phyloP scores from a whole-genome alignment of 148 eudicot genomes.

The Chenopodium formosanum region DNA sequence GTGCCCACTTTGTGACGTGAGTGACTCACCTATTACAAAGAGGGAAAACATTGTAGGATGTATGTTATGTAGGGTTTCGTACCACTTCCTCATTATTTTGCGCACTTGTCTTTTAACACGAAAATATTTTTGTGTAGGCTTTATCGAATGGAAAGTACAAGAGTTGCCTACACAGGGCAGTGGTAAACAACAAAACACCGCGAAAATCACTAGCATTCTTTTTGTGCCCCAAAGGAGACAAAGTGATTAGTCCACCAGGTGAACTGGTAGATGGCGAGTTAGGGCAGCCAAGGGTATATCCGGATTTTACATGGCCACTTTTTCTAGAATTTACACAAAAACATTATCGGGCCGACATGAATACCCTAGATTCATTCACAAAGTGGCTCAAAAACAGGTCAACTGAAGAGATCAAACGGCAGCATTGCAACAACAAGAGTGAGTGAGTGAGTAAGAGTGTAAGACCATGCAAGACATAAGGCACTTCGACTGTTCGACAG shows the following conservation, averaged over 20 bases:
- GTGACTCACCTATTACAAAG: neutral
- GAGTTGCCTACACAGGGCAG: slow-evolving; percentile 57
- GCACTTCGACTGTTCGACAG: slow-evolving; percentile 8
- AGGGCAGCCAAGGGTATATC: slow-evolving; percentile 33
- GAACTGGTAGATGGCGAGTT: slow-evolving; percentile 21
- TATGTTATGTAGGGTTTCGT: too few relatives aligned
- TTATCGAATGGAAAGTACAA: slow-evolving; percentile 48
- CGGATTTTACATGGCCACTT: slow-evolving; percentile 49
- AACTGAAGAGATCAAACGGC: neutral
- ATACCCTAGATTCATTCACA: slow-evolving; percentile 43
- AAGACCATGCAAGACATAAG: neutral
- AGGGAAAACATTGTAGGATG: neutral
- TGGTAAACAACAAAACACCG: slow-evolving; percentile 37
- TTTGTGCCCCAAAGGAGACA: slow-evolving; percentile 42
- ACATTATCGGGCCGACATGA: slow-evolving; percentile 44
- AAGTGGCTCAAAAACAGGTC: slow-evolving; percentile 29
- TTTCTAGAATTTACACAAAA: slow-evolving; percentile 49
- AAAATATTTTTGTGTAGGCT: slow-evolving; percentile 26
- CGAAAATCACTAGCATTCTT: slow-evolving; percentile 52
- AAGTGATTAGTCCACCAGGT: slow-evolving; percentile 44
- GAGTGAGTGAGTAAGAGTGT: neutral
- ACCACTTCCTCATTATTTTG: too few relatives aligned
- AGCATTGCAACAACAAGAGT: slow-evolving; percentile 12
- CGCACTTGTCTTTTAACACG: too few relatives aligned
- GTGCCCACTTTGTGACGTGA: neutral